These are phyloP conservation scores for Tremella fuciformis DNA, from an alignment of 768 basidiomycete species.

Conservation along the genomic window DNA sequence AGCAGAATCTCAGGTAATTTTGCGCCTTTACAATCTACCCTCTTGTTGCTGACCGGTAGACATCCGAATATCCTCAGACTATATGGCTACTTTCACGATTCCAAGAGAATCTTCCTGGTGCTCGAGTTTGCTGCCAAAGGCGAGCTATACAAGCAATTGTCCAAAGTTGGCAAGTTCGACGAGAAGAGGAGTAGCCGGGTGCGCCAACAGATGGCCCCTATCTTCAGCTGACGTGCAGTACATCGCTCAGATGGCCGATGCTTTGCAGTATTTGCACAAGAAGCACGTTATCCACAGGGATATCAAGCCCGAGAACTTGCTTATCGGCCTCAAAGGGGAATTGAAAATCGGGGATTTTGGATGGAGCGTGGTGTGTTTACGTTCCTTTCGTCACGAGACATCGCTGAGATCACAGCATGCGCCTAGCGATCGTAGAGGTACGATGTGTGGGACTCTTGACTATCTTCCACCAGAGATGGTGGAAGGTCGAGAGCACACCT, in stretches of 20 bases:
- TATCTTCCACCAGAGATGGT: constrained; percentile 99
- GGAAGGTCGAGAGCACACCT: constrained; percentile 80
- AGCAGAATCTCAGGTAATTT: constrained; percentile 73
- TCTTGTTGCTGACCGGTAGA: constrained; percentile 47
- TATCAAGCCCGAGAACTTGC: constrained; percentile 96
- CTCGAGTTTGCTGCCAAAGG: constrained; percentile 96
- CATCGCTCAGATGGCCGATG: constrained; percentile 97
- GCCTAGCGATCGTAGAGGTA: constrained; percentile 77
- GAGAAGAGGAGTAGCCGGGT: constrained; percentile 74
- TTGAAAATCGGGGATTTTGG: constrained; percentile 98
- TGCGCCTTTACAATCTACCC: background rate
- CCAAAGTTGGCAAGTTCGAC: constrained; percentile 77
- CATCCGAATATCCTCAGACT: constrained; percentile 92
- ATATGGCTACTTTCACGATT: constrained; percentile 97
- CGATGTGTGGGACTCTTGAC: constrained; percentile 92
- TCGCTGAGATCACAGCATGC: constrained; percentile 60
- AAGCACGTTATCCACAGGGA: constrained; percentile 99
- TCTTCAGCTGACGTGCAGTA: constrained; percentile 58
- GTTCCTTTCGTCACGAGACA: background rate
- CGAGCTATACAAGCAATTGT: constrained; percentile 93
- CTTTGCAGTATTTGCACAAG: constrained; percentile 80
- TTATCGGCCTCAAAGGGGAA: constrained; percentile 89
- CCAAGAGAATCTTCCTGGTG: constrained; percentile 96
- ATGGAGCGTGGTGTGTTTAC: constrained; percentile 63
- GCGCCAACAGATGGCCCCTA: constrained; percentile 19